Conservation (phyloP, 75 land plant species). For the Sequoia sempervirens region DNA sequence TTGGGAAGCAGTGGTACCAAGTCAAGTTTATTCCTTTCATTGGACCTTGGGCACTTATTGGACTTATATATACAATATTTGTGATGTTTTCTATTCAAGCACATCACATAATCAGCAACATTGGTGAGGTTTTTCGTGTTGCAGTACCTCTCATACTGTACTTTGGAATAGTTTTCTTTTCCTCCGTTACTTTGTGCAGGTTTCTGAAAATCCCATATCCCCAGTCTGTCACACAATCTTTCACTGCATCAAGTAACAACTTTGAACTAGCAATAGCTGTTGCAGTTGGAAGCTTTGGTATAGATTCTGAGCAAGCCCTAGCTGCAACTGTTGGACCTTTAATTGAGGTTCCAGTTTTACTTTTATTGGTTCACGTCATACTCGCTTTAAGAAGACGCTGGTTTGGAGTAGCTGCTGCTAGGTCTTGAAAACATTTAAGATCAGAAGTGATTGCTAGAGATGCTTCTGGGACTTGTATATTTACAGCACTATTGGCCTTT, state of each 20-base stretch:
- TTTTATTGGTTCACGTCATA: constrained; percentile 24
- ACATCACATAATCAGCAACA: constrained; percentile 29
- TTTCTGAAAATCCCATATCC: constrained; percentile 25
- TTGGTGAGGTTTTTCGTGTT: constrained; percentile 32
- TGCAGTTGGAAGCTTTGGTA: constrained; percentile 42
- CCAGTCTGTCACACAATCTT: constrained; percentile 36
- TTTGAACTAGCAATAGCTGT: constrained; percentile 55
- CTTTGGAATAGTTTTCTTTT: constrained; percentile 32
- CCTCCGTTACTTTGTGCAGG: constrained; percentile 22
- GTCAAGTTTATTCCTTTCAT: constrained; percentile 30
- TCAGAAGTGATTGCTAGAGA: neutral
- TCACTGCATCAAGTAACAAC: constrained; percentile 40
- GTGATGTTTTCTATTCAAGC: constrained; percentile 44
- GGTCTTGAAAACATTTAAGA: neutral
- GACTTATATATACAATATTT: constrained; percentile 41
- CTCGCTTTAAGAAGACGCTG: neutral
- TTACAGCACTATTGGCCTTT: neutral
- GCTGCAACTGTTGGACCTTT: constrained; percentile 40
- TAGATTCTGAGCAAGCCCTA: constrained; percentile 38
- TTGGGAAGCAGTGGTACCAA: constrained; percentile 31
- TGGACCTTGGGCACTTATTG: constrained; percentile 41
- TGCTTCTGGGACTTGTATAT: neutral
- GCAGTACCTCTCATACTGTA: constrained; percentile 36
- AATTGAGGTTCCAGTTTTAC: constrained; percentile 35
- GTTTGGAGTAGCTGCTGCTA: constrained; percentile 4